Evolutionary conservation across 306 rosid genomes (phyloP), one percentile per base, ranked within the genome.

Genomic region (Canavalia ensiformis): DNA sequence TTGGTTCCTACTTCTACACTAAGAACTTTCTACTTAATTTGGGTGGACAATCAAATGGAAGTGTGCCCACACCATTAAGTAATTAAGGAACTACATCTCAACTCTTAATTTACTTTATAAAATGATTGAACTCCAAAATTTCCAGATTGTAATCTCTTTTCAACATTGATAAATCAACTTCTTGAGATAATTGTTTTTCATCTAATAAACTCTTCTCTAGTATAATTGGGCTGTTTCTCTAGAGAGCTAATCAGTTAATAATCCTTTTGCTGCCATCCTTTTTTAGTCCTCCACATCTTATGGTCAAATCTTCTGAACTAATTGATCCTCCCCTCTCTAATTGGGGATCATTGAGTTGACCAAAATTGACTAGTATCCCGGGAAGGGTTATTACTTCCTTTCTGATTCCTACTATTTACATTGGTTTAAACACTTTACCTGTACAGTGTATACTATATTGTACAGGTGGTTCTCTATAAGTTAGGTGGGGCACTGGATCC

Each of bases 1-100:
- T 73, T 78, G 46, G 63, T 52, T 58, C 70, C 65, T 58, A 68
- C 28, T 41, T 47, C 33, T 35, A 37, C n/a, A 29, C 57, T 81
- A 29, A 55, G 44, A 10, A 34, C 4, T 30, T 50, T 34, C 39
- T 46, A 47, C 47, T 46, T 52, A 31, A 74, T 55, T 74, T 82
- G 12, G 68, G 52, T 49, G 13, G 75, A 37, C 11, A 68, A 67
- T 12, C 54, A 42, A 77, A 41, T 31, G 39, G 25, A 76, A 41
- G 41, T 13, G 52, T 55, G 44, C 13, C 74, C 39, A 33, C 78
- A 52, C 65, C 60, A 62, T 72, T n/a, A 11, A 71, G 13, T 63
- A 44, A 71, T 11, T 75, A 50, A 56, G 66, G 25, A 29, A 2
- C 37, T 60, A 57, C 29, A 49, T 51, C 34, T 81, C 49, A 74